phyloP scores from a whole-genome alignment of 2,329 filamentous ascomycete genomes.

The Epichloe gansuensis region DNA sequence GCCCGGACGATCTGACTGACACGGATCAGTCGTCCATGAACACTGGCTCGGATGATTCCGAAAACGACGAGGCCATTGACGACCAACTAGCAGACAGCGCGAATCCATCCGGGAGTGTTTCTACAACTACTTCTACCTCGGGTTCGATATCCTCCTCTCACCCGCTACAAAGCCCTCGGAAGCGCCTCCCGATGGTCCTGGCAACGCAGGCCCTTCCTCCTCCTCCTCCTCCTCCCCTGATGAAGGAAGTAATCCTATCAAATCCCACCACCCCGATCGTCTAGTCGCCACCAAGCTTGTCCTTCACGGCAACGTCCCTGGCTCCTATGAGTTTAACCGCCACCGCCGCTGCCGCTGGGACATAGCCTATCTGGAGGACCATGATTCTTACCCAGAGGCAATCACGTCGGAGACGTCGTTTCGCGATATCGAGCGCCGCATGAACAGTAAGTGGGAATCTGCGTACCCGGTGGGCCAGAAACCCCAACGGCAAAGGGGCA shows the following conservation, averaged over 20 bases:
- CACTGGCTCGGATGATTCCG: constrained; percentile 56
- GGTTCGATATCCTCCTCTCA: constrained; percentile 88
- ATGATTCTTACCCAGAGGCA: constrained; percentile 27
- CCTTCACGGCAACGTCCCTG: constrained; percentile 86
- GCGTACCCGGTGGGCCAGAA: constrained; percentile 46
- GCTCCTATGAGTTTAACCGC: constrained; percentile 92
- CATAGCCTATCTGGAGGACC: constrained; percentile 41
- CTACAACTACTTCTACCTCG: constrained; percentile 94
- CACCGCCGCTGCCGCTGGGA: constrained; percentile 85
- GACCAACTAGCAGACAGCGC: constrained; percentile 40
- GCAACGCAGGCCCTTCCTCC: neutral
- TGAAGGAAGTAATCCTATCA: constrained; percentile 21
- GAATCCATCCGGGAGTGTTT: constrained; percentile 65
- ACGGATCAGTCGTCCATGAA: constrained; percentile 66
- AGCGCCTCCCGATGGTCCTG: constrained; percentile 33
- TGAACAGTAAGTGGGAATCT: constrained; percentile 59
- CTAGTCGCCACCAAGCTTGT: constrained; percentile 86
- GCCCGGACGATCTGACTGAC: constrained; percentile 50
- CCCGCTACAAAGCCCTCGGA: constrained; percentile 55
- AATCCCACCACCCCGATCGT: constrained; percentile 41
- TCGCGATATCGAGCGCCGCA: constrained; percentile 52
- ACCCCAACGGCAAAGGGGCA: constrained; percentile 48
- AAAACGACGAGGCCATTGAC: constrained; percentile 44
- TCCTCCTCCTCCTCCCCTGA: constrained; percentile 9
- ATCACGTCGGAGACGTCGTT: constrained; percentile 71